Base-by-base conservation (phyloP, 768 basidiomycete species). In the Glaciozyma martinii region DNA sequence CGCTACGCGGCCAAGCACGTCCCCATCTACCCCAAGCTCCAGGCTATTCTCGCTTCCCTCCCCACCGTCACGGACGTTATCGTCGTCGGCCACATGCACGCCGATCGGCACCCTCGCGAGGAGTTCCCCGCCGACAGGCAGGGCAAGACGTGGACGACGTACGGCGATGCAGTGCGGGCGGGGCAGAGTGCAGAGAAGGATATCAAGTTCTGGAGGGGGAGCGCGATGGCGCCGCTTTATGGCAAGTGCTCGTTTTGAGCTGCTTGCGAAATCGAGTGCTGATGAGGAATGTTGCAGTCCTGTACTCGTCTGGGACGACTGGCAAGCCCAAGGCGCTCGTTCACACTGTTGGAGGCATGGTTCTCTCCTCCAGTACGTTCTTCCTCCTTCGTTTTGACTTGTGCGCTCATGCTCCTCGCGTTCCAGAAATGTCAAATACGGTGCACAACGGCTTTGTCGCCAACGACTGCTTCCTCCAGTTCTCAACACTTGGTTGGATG, bases 251-350 rank as follows among this genome's bases (percentile, higher is more conserved):
- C 30, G 1, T 49, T 27, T 23, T 44, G 3, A 1, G n/a, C 19
- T 10, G 1, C 27, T 18, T 25, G 25, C 44, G 10, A 32, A 32
- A 6, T 5, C 1, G 19, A 23, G 4, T 3, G 40, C 25, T n/a
- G 25, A 52, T 10, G 23, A n/a, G 7, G 6, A 10, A 52, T 37
- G 9, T 5, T 16, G 1, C 42, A 65, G 67, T 68, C 6, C 57
- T 68, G 3, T 90, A 66, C 80, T 89, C 42, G 89, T 90, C 77
- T 59, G 89, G 88, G 16, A 90, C 89, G 37, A 90, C 89, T 42
- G 88, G 88, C 27, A 66, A 68, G 56, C 88, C 88, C 69, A 88
- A 86, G 73, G 84, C 87, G 29, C 88, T 89, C 65, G 86, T 88
- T 12, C 87, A 89, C 74, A 82, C 85, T 46, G 83, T 85, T 1